Evolutionary conservation across 202 grass and related monocot species (phyloP), one percentile per base, ranked within the genome.

Genomic region (Cymbopogon flexuosus): DNA sequence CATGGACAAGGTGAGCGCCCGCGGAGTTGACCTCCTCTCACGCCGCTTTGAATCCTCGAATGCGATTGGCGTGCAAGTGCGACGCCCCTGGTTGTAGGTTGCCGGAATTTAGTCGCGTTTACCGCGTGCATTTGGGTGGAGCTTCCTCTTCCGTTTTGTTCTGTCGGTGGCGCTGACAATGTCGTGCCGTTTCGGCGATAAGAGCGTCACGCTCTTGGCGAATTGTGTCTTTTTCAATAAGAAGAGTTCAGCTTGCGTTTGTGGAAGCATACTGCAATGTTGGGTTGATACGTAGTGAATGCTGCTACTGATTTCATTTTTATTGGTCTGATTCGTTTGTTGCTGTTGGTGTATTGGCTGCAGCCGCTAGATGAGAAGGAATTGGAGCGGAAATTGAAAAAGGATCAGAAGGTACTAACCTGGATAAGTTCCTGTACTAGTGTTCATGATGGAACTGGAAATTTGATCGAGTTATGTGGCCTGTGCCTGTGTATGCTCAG

Each of bases 351-450:
- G 7, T 61, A n/a, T n/a, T 3, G 18, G 35, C 3, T 39, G 73
- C 85, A 87, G 90, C 79, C 84, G 76, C 76, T 68, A 1, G 75
- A 89, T 51, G 86, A 81, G 27, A 86, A 84, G 84, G 90, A 93
- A 30, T 34, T 89, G 58, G 88, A 93, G 22, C 56, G 86, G 63
- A 89, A 89, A 72, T 14, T 84, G 64, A 94, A 91, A 78, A 91
- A 94, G 31, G 77, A 87, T 33, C 83, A 89, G 42, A 91, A 94
- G 86, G 91, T 86, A 56, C 6, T 63, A 11, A 4, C 36, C 72
- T 46, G 56, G 56, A 45, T 33, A 31, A 29, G 6, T 73, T 36
- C 19, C 22, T 63, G 11, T 45, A 45, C 43, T 63, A 18, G 8
- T 33, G 41, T 65, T 65, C 3, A 56, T 12, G 31, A 41, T 74